phyloP scores from a whole-genome alignment of 805 yeast species.

The Spathaspora sp. region DNA sequence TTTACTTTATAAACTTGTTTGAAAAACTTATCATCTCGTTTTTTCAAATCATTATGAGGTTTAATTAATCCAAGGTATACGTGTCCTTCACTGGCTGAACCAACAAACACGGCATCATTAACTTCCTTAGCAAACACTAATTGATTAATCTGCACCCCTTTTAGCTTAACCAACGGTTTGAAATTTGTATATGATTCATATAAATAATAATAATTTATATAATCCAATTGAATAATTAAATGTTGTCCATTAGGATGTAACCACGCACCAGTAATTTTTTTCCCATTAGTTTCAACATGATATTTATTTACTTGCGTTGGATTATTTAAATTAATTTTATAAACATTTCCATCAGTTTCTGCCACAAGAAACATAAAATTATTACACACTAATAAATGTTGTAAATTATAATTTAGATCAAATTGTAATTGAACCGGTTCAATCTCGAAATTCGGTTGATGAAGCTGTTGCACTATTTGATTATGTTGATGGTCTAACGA shows the following conservation, averaged over 20 bases:
- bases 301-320: conserved; percentile 29
- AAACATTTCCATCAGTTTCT: conserved; percentile 15
- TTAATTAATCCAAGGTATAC: conserved; percentile 25
- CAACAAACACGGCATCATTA: conserved; percentile 21
- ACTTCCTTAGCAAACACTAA: conserved; percentile 22
- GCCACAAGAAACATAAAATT: conserved; percentile 31
- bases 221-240: conserved; percentile 26
- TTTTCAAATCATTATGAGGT: conserved; percentile 25
- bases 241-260: conserved; percentile 35
- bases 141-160: conserved; percentile 21
- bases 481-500: conserved; percentile 9
- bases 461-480: conserved; percentile 4
- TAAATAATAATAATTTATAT: conserved; percentile 24
- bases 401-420: conserved; percentile 22
- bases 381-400: conserved; percentile 24
- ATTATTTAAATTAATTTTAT: conserved; percentile 29
- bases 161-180: conserved; percentile 30
- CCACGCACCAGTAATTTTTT: conserved; percentile 27
- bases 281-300: conserved; percentile 8
- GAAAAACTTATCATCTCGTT: conserved; percentile 33
- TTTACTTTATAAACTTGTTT: conserved; percentile 22
- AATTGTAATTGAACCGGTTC: conserved; percentile 41
- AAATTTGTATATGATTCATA: conserved; percentile 27
- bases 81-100: conserved; percentile 23
- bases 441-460: conserved; percentile 23